Percentiles rank a stretch among this genome's conserved stretches.
These are phyloP conservation scores for Fusarium sp. DNA, from an alignment of 2,329 filamentous ascomycete species.

Conservation along the genomic window DNA sequence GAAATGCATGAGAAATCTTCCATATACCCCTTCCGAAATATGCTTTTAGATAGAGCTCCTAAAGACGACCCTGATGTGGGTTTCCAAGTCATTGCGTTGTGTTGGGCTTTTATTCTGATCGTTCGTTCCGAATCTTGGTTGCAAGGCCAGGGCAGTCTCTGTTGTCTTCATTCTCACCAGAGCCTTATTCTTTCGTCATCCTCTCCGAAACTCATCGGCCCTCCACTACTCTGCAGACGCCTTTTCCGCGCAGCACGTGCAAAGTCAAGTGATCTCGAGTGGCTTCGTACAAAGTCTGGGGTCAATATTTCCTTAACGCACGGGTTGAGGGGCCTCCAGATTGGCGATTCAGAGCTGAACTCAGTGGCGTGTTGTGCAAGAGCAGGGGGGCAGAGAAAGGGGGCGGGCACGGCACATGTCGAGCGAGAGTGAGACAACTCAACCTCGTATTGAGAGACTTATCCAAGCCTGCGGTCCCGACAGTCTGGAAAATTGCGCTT, in stretches of 20 bases:
- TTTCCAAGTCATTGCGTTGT: neutral
- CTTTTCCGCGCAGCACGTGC: constrained; percentile 15
- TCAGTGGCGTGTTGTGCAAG: constrained; percentile 27
- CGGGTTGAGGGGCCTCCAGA: constrained; percentile 37
- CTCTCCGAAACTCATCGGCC: neutral
- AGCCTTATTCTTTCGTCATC: neutral
- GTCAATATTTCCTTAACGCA: constrained; percentile 22
- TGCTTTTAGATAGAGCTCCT: constrained; percentile 19
- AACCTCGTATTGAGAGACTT: constrained; percentile 39
- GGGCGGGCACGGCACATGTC: constrained; percentile 22
- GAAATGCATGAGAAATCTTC: constrained; percentile 26
- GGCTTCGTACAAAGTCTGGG: constrained; percentile 30
- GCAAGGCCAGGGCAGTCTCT: neutral
- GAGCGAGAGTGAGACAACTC: constrained; percentile 32
- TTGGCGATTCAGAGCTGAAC: constrained; percentile 33
- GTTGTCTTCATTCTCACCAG: neutral
- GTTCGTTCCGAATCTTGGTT: neutral
- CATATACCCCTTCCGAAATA: constrained; percentile 38
- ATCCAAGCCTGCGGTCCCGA: constrained; percentile 44
- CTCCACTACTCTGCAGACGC: neutral
- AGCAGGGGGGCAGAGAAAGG: constrained; percentile 20
- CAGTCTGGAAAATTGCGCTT: constrained; percentile 51
- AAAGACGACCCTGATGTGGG: constrained; percentile 9
- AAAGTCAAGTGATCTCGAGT: constrained; percentile 35
- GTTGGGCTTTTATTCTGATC: neutral